A percentile compares a stretch with the other conserved stretches of the same genome.
phyloP scores from a whole-genome alignment of 306 rosid genomes.

The Rosa chinensis region DNA sequence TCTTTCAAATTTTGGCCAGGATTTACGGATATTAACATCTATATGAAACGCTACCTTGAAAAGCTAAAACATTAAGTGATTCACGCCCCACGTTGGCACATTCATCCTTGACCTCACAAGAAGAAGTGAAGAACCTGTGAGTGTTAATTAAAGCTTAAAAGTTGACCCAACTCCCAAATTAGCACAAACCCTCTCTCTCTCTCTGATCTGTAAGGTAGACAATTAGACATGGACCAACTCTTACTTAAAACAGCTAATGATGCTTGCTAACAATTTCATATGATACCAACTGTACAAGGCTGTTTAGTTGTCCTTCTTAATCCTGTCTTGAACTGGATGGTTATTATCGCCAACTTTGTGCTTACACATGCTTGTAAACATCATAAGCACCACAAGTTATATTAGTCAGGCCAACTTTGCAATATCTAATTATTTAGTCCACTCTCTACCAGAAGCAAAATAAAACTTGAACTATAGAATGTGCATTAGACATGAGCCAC shows the following conservation, averaged over 20 bases:
- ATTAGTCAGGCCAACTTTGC: not conserved
- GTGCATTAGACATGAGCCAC: slow-evolving; percentile 5
- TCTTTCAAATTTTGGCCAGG: no score
- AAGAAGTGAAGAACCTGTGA: not conserved
- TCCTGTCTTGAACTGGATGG: not conserved
- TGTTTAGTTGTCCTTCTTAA: slow-evolving; percentile 9
- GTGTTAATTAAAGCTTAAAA: slow-evolving; percentile 15
- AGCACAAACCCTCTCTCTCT: not conserved
- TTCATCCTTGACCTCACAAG: slow-evolving; percentile 7
- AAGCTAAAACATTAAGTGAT: no score
- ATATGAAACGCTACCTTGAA: no score
- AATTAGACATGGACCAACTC: slow-evolving; percentile 23
- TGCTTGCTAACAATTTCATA: slow-evolving; percentile 15
- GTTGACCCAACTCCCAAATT: slow-evolving; percentile 15
- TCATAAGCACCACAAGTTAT: not conserved
- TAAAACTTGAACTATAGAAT: slow-evolving; percentile 1
- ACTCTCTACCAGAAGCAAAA: not conserved
- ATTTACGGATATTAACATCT: no score
- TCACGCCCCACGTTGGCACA: slow-evolving; percentile 8
- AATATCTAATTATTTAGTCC: not conserved
- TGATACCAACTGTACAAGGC: slow-evolving; percentile 4
- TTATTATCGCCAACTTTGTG: slow-evolving; percentile 15
- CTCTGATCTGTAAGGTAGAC: slow-evolving; percentile 22
- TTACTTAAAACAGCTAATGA: slow-evolving; percentile 29
- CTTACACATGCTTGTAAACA: slow-evolving; percentile 18